These are phyloP conservation scores for Penicillium sp. DNA, from an alignment of 2,329 filamentous ascomycete genomes.

Conservation along the genomic window DNA sequence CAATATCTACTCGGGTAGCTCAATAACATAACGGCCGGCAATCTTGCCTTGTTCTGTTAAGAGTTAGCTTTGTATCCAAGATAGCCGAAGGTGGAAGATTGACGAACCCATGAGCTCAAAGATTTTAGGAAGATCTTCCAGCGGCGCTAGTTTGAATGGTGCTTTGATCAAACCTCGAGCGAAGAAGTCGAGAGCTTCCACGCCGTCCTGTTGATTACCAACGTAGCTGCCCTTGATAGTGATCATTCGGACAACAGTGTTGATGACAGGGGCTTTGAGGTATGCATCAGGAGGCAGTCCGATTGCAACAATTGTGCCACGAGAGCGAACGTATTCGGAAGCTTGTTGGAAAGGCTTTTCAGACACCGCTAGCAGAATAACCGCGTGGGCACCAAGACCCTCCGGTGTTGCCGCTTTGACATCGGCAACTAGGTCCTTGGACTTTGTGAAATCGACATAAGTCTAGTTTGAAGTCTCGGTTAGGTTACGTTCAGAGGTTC, in stretches of 20 bases:
- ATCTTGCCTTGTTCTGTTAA: slow-evolving; percentile 18
- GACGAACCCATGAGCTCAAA: slow-evolving; percentile 65
- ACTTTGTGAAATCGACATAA: slow-evolving; percentile 76
- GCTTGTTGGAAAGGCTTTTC: slow-evolving; percentile 95
- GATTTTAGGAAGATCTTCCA: slow-evolving; percentile 75
- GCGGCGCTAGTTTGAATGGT: slow-evolving; percentile 78
- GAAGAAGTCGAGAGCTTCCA: slow-evolving; percentile 88
- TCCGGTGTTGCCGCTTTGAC: slow-evolving; percentile 79
- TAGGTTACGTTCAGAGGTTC: neutral
- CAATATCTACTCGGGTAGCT: slow-evolving; percentile 12
- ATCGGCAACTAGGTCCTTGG: slow-evolving; percentile 74
- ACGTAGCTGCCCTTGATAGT: slow-evolving; percentile 88
- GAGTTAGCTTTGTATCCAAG: neutral
- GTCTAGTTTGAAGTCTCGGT: slow-evolving; percentile 20
- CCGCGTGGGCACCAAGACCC: slow-evolving; percentile 71
- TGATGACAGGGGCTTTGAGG: slow-evolving; percentile 78
- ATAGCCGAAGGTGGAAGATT: neutral
- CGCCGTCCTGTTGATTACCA: slow-evolving; percentile 81
- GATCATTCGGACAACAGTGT: slow-evolving; percentile 84
- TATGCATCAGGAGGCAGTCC: slow-evolving; percentile 74
- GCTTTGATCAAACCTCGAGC: slow-evolving; percentile 75
- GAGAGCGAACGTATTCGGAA: slow-evolving; percentile 76
- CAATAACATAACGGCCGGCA: slow-evolving; percentile 18
- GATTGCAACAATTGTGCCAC: slow-evolving; percentile 81
- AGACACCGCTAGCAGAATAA: slow-evolving; percentile 76